A percentile compares a stretch with the other conserved stretches of the same genome.
Evolutionary conservation across 768 basidiomycete species (phyloP).

Genomic region (Tylopilus sp.): DNA sequence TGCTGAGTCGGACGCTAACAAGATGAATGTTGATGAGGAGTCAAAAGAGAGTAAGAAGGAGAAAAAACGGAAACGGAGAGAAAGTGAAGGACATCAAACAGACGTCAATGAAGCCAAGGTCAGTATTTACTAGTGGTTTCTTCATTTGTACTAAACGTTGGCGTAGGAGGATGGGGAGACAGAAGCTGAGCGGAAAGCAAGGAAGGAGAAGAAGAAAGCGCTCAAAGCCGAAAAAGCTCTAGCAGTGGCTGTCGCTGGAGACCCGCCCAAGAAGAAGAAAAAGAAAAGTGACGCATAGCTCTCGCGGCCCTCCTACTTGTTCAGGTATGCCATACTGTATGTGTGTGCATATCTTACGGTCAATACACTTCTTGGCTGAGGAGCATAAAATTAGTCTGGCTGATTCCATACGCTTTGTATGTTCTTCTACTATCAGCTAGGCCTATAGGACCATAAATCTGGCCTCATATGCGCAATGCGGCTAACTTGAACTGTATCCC

Average conservation of each 20-base stretch:
- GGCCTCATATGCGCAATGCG: no score
- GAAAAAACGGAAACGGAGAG: conserved; percentile 48
- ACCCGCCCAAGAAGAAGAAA: conserved; percentile 44
- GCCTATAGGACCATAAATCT: no score
- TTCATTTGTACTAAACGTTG: conserved; percentile 4
- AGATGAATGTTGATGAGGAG: conserved; percentile 47
- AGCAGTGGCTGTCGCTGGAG: conserved; percentile 38
- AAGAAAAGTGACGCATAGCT: conserved; percentile 33
- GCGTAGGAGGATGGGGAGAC: conserved; percentile 56
- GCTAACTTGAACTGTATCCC: no score
- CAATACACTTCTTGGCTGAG: neutral
- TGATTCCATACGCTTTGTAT: neutral
- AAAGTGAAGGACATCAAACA: conserved; percentile 50
- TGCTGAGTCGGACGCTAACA: conserved; percentile 33
- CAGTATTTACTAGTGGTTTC: conserved; percentile 18
- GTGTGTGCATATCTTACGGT: neutral
- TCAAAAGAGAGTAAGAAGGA: conserved; percentile 38
- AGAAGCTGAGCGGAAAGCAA: conserved; percentile 79
- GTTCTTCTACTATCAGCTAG: no score
- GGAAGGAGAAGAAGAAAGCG: conserved; percentile 76
- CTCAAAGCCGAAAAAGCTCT: conserved; percentile 72
- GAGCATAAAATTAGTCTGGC: neutral
- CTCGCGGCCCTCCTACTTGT: neutral
- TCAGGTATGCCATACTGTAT: neutral
- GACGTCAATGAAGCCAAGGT: conserved; percentile 42